A percentile compares a stretch with the other conserved stretches of the same genome.
Conservation (phyloP, 495 filamentous ascomycete genomes). For the Penicillium daleae region DNA sequence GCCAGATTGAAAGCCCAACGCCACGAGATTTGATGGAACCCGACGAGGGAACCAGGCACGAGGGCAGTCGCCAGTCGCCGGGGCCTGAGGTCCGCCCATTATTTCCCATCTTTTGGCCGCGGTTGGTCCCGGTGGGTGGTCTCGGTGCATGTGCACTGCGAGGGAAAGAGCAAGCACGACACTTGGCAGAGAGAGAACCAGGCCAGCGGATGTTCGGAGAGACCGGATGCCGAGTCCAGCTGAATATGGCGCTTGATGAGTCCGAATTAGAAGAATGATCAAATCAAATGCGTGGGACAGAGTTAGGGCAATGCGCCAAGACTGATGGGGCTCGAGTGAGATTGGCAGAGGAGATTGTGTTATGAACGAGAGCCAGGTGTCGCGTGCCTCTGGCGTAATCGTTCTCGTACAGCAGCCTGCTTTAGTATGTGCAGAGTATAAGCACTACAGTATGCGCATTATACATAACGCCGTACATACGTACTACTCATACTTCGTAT, state of each 20-base stretch:
- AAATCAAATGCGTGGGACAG: neutral
- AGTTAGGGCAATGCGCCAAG: neutral
- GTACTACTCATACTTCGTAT: neutral
- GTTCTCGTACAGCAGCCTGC: constrained; percentile 1
- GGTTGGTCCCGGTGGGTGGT: neutral
- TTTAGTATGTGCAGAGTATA: neutral
- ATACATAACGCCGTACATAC: neutral
- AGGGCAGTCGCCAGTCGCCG: constrained; percentile 11
- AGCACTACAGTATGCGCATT: neutral
- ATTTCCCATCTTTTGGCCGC: neutral
- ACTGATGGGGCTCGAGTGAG: neutral
- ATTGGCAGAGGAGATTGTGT: neutral
- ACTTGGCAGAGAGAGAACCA: neutral
- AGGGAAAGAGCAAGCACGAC: neutral
- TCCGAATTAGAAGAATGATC: neutral
- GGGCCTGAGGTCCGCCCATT: neutral
- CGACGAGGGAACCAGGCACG: neutral
- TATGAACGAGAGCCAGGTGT: neutral
- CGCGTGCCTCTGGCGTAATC: constrained; percentile 3
- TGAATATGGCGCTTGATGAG: neutral
- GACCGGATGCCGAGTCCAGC: neutral
- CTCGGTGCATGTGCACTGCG: neutral
- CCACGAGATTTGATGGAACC: neutral
- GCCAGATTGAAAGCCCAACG: neutral
- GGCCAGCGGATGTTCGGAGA: neutral